Evolutionary conservation across 106 monocot species (phyloP), one percentile per base, ranked within the genome.

Genomic region (Dactylorhiza incarnata): DNA sequence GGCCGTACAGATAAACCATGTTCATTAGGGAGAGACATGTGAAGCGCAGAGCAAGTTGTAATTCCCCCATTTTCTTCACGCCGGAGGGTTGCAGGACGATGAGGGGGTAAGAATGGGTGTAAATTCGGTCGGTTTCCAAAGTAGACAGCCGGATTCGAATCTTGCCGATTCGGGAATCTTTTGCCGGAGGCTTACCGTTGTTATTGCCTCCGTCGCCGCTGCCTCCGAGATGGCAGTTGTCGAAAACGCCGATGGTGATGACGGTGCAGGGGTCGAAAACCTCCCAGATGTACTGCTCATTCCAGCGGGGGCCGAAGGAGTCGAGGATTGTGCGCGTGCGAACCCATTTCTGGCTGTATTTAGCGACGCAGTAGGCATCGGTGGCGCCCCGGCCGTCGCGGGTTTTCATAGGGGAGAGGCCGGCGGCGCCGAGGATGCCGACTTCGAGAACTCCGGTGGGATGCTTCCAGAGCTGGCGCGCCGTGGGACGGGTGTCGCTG

Each of bases 261-360:
- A 91, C 91, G 6, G 91, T 87, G 73, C 87, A 83, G 19, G 85
- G 85, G 61, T 91, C 87, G 52, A 75, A 91, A 52, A 91, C 91
- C 62, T 91, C 91, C 87, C 91, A 91, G 3, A 85, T 85, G 72
- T 91, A 91, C 79, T 91, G 91, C 77, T 91, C 91, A 53, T 91
- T 91, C 91, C 91, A 91, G 4, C 67, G 83, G 5, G 91, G 91
- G 23, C 76, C 49, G 77, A 83, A 85, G 17, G 74, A 78, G 73
- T 88, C 85, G n/a, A 91, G 54, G 22, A 91, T 79, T 25, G 91
- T 91, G 16, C 90, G 75, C 0, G 87, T 91, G 4, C 91, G 83
- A 12, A 91, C 84, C 91, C 87, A 91, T 77, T 91, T 91, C 79
- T 87, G 91, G 37, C 91, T 85, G 53, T 87, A 88, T 68, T 91